Evolutionary conservation across 1,284 basidiomycete genomes (phyloP), one percentile per base, ranked within the genome.

Genomic region (Melampsora americana): DNA sequence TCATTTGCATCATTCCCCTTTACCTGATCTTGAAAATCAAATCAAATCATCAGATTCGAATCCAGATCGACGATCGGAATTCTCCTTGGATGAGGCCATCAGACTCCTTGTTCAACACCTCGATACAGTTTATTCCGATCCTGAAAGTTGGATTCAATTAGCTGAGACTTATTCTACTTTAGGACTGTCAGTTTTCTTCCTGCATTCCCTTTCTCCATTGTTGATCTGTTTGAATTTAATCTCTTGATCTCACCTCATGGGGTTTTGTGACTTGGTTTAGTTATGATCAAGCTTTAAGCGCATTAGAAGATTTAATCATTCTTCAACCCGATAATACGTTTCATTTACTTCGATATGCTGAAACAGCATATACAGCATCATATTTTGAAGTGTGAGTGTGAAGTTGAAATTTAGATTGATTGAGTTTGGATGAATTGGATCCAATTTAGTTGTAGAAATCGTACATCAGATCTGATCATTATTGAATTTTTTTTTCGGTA

Each of bases 141-240:
- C 92, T 0, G 91, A 95, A 79, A 94, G 88, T 5, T 99, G 95
- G 96, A 86, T 93, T 14, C 90, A 96, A 81, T 87, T 99, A n/a
- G 91, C 93, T 0, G 91, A 93, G 79, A 87, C 94, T 7, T 96
- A 99, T 81, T 86, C 89, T 1, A 87, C 88, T 18, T 89, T 90
- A 79, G 88, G 89, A 77, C 88, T 92, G 90, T 96, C 80, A 78
- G 89, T 84, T 6, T 77, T 32, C 20, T 65, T 26, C 28, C 16
- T 48, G 32, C 16, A 53, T 59, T 32, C 35, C 42, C 35, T 59
- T 60, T 69, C 30, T 26, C 7, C 46, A n/a, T n/a, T n/a, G n/a
- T n/a, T 44, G 77, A 5, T 70, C 82, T 28, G 79, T 78, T 9
- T 80, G 79, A 0, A 48, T 66, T 39, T 26, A 69, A 46, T 32